phyloP scores from a whole-genome alignment of 2,329 filamentous ascomycete species.

The Aspergillus amoenus region DNA sequence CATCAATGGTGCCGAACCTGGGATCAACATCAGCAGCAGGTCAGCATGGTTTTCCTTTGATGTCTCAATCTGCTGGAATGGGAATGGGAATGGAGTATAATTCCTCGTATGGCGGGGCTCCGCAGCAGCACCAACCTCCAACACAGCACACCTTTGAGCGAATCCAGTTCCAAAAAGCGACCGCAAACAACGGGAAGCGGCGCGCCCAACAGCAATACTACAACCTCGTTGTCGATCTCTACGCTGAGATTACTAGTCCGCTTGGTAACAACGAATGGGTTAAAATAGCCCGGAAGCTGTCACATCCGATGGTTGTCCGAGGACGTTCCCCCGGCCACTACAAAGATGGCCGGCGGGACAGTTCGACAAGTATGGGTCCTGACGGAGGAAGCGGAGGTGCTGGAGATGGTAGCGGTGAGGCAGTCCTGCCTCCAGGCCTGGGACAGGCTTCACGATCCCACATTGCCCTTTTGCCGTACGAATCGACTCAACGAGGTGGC shows the following conservation, averaged over 20 bases:
- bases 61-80: slow-evolving; percentile 27
- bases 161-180: slow-evolving; percentile 92
- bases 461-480: slow-evolving; percentile 36
- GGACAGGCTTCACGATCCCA: slow-evolving; percentile 31
- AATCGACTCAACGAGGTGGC: slow-evolving; percentile 30
- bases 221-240: slow-evolving; percentile 83
- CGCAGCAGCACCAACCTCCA: slow-evolving; percentile 37
- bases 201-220: slow-evolving; percentile 91
- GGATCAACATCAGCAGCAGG: slow-evolving; percentile 21
- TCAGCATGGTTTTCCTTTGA: slow-evolving; percentile 27
- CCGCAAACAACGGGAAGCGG: slow-evolving; percentile 89
- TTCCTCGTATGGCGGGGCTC: slow-evolving; percentile 28
- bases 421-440: slow-evolving; percentile 31
- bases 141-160: slow-evolving; percentile 72
- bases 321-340: slow-evolving; percentile 81
- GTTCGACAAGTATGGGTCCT: slow-evolving; percentile 69
- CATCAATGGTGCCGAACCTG: slow-evolving; percentile 38
- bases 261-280: slow-evolving; percentile 53
- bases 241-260: slow-evolving; percentile 61
- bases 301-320: slow-evolving; percentile 81
- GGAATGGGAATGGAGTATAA: slow-evolving; percentile 36
- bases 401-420: slow-evolving; percentile 31
- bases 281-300: slow-evolving; percentile 70
- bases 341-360: slow-evolving; percentile 67
- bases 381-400: slow-evolving; percentile 57